Percentiles rank a stretch among this genome's conserved stretches.
These are phyloP conservation scores for Citrus maxima DNA, from an alignment of 345 rosid genomes.

Conservation along the genomic window DNA sequence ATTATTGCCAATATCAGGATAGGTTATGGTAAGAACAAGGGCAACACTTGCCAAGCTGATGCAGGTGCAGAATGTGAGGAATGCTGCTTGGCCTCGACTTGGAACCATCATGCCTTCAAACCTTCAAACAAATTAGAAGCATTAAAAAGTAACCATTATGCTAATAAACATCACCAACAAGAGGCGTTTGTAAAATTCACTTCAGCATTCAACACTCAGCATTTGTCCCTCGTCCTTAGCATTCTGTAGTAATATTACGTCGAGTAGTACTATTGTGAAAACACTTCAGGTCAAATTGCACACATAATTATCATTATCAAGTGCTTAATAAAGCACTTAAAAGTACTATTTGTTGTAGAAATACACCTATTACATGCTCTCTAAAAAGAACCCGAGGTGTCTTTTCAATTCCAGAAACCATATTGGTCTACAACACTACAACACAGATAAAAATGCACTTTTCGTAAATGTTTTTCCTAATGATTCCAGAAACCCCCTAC, in stretches of 20 bases:
- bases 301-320: not conserved
- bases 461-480: not conserved
- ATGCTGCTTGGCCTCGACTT: conserved; percentile 88
- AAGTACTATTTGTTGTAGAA: not conserved
- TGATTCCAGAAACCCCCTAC: not conserved
- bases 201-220: not conserved
- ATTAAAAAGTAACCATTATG: not conserved
- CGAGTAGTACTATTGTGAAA: not conserved
- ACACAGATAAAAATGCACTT: not conserved
- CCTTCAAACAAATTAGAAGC: conserved; percentile 27
- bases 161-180: not conserved
- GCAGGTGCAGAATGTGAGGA: conserved; percentile 92
- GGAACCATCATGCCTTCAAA: conserved; percentile 92
- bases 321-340: not conserved
- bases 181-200: too few relatives aligned
- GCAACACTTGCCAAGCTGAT: conserved; percentile 93
- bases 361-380: not conserved
- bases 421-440: not conserved
- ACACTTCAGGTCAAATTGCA: not conserved
- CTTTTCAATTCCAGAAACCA: not conserved
- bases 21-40: conserved; percentile 82
- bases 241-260: not conserved
- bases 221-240: not conserved
- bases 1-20: conserved; percentile 82
- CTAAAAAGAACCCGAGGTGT: not conserved